Evolutionary conservation across 129 eudicot genomes (phyloP).

Genomic region (Lactuca sativa): DNA sequence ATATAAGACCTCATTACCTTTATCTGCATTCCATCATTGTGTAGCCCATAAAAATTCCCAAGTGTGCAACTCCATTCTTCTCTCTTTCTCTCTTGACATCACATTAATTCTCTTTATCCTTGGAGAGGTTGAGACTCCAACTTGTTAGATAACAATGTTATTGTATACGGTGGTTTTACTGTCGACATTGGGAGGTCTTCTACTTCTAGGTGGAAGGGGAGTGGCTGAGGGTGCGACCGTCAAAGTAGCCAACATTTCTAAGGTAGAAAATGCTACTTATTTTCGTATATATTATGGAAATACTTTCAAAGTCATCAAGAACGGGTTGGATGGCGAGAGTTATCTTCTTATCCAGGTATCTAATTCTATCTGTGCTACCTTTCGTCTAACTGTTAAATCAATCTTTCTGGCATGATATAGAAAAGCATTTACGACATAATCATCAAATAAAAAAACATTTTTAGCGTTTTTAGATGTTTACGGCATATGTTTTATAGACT

Average conservation of each 20-base stretch:
- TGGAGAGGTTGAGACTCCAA: not conserved
- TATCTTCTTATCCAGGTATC: conserved; percentile 94
- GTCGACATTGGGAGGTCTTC: conserved; percentile 29
- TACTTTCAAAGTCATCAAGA: conserved; percentile 91
- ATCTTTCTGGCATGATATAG: not conserved
- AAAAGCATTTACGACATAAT: not conserved
- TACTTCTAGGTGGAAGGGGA: conserved; percentile 26
- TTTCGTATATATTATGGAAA: conserved; percentile 83
- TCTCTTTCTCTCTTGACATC: conserved; percentile 2
- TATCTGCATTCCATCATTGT: conserved; percentile 1
- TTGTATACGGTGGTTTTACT: conserved; percentile 9
- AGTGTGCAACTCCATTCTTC: conserved; percentile 13
- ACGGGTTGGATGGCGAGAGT: conserved; percentile 85
- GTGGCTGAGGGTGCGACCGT: conserved; percentile 43
- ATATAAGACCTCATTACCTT: not conserved
- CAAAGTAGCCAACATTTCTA: conserved; percentile 68
- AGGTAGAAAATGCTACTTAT: conserved; percentile 77
- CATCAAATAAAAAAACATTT: not conserved
- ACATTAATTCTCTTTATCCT: conserved; percentile 1
- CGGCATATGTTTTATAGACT: too few relatives aligned
- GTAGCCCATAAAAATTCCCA: conserved; percentile 9
- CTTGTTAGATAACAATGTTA: conserved; percentile 19
- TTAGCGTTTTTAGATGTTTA: too few relatives aligned
- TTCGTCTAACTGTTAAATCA: not conserved
- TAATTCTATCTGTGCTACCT: not conserved